These are phyloP conservation scores for Inga laurina DNA, from an alignment of 306 rosid genomes.

Conservation along the genomic window DNA sequence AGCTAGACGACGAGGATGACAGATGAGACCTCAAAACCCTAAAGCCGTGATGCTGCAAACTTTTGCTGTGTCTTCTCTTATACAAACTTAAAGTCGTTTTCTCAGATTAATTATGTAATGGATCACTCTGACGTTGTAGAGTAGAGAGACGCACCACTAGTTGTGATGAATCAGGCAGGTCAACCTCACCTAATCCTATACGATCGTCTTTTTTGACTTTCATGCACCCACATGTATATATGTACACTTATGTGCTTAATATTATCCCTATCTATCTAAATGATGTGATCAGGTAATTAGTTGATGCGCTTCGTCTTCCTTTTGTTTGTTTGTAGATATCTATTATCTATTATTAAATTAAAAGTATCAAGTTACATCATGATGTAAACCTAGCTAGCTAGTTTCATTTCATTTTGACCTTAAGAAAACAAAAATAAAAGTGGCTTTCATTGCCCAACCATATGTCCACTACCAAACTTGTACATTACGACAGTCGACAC, in stretches of 20 bases:
- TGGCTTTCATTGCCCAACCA: slow-evolving; percentile 9
- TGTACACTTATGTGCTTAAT: not conserved
- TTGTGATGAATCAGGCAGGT: slow-evolving; percentile 23
- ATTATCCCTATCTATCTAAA: not conserved
- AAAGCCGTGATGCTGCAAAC: slow-evolving; percentile 26
- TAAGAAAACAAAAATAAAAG: not conserved
- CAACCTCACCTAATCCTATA: slow-evolving; percentile 42
- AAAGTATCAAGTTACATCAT: not conserved
- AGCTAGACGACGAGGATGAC: slow-evolving; percentile 19
- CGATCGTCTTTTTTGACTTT: slow-evolving; percentile 39
- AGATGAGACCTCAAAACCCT: slow-evolving; percentile 28
- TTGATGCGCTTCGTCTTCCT: not conserved
- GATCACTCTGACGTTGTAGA: slow-evolving; percentile 21
- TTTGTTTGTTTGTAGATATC: no score
- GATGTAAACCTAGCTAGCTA: slow-evolving; percentile 5
- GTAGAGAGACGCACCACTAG: not conserved
- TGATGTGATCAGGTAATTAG: slow-evolving; percentile 23
- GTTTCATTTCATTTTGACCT: slow-evolving; percentile 8
- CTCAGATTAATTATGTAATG: not conserved
- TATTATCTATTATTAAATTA: not conserved
- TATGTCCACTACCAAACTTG: slow-evolving; percentile 15
- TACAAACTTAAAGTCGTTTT: slow-evolving; percentile 14
- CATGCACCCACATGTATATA: not conserved
- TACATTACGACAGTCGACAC: not conserved
- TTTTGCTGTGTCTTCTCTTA: slow-evolving; percentile 4